These are phyloP conservation scores for Psidium guajava DNA, from an alignment of 345 rosid species.

Conservation along the genomic window DNA sequence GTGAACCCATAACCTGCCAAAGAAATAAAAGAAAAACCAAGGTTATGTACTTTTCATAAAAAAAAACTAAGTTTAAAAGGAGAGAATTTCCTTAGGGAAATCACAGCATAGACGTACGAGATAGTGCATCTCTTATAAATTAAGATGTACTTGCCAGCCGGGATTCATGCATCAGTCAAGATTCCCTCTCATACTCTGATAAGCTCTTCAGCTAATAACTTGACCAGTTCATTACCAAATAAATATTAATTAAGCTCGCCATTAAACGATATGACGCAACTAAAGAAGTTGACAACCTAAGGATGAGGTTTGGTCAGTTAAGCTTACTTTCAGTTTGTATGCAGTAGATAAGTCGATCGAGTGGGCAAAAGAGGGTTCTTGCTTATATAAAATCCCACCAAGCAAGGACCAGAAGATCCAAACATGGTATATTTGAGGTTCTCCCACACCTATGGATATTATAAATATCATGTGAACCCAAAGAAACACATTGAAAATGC, in stretches of 20 bases:
- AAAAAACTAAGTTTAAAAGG: not conserved
- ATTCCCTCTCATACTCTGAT: not conserved
- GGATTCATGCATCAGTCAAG: not conserved
- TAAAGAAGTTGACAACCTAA: not conserved
- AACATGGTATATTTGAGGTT: not conserved
- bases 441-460: not conserved
- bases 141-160: not conserved
- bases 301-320: not conserved
- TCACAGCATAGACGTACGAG: not conserved
- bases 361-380: not conserved
- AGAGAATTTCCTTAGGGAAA: not conserved
- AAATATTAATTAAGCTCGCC: not conserved
- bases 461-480: not conserved
- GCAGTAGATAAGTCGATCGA: not conserved
- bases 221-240: not conserved
- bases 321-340: not conserved
- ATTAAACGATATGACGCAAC: not conserved
- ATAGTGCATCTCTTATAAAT: not conserved
- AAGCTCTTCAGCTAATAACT: not conserved
- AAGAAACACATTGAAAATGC: not conserved
- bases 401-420: not conserved
- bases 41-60: slow-evolving; percentile 3
- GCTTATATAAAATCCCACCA: not conserved
- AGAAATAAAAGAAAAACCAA: slow-evolving; percentile 7
- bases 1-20: slow-evolving; percentile 90